These are phyloP conservation scores for Carex parvula DNA, from an alignment of 176 grass and related monocot species.

Conservation along the genomic window DNA sequence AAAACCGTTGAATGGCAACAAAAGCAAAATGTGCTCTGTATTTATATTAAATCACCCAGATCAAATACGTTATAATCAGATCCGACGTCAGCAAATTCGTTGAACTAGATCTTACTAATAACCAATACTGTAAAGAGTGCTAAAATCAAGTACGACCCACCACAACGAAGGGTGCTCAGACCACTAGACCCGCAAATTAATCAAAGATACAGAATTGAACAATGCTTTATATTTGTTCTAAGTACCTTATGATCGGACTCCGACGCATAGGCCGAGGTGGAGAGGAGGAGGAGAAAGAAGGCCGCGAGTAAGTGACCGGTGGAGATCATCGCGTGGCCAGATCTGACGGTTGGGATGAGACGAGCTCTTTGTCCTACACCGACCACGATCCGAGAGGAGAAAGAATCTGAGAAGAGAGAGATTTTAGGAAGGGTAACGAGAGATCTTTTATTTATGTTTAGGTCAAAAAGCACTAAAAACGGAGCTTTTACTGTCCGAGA, in stretches of 20 bases:
- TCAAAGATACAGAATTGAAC: background rate
- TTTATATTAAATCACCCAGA: background rate
- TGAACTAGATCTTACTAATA: slow-evolving; percentile 11
- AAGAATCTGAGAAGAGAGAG: slow-evolving; percentile 2
- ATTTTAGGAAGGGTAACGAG: slow-evolving; percentile 8
- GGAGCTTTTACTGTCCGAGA: background rate
- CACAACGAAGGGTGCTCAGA: background rate
- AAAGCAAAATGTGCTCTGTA: background rate
- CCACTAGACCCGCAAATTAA: background rate
- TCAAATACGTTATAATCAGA: background rate
- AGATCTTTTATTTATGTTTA: background rate
- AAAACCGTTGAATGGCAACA: background rate
- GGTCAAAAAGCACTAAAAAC: slow-evolving; percentile 15
- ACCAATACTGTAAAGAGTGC: background rate
- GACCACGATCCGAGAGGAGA: slow-evolving; percentile 4
- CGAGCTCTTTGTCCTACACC: background rate
- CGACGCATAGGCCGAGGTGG: slow-evolving; percentile 39
- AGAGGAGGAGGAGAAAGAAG: slow-evolving; percentile 31
- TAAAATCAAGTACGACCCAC: background rate
- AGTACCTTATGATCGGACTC: slow-evolving; percentile 87
- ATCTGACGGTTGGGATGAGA: slow-evolving; percentile 30
- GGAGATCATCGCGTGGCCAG: background rate
- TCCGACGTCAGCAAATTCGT: background rate
- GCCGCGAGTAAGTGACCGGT: slow-evolving; percentile 15
- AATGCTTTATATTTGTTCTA: background rate